Base-by-base conservation (phyloP, 1,284 basidiomycete species). In the Tremellales sp. region DNA sequence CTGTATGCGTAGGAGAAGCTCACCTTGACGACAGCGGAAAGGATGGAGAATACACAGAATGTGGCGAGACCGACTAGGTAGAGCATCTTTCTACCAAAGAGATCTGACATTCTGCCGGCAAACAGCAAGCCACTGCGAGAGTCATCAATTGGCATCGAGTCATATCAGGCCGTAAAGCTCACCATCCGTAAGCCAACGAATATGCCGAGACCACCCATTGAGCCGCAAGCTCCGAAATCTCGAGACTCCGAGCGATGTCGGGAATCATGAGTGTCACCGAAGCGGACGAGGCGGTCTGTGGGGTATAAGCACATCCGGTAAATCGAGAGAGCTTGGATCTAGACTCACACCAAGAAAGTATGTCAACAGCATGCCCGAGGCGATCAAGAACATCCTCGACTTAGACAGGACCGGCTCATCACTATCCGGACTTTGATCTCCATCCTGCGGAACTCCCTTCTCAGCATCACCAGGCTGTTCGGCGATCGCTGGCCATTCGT, bases 31-130 rank as follows among this genome's bases (percentile, higher is more conserved):
- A 54, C 55, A 37, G 58, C 62, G 4, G 58, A 60, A 22, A 60
- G 40, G 45, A 65, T 46, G 41, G 48, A 47, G 46, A 56, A 52
- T 10, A 52, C 17, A 22, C 42, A 21, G 4, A 50, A 46, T 3
- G 39, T 37, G 5, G 47, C 23, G 36, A 64, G 45, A 15, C 74
- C 73, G 11, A 54, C 40, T 26, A 75, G 51, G 49, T 73, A 76
- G 15, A 75, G 58, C 7, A 46, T 42, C 41, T 65, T 62, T 27
- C 69, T 58, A 2, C 73, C 73, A 39, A 67, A 70, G 33, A 74
- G 61, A 45, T 76, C 74, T 2, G 73, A 70, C 46, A 76, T 51
- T 6, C 67, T 65, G 8, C 74, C 74, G 2, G 63, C 51, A n/a
- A 74, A 62, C 24, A 75, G 65, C n/a, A 76, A 56, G 3, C 71